Conservation (phyloP, 2,329 filamentous ascomycete genomes). For the Onygenales sp. region DNA sequence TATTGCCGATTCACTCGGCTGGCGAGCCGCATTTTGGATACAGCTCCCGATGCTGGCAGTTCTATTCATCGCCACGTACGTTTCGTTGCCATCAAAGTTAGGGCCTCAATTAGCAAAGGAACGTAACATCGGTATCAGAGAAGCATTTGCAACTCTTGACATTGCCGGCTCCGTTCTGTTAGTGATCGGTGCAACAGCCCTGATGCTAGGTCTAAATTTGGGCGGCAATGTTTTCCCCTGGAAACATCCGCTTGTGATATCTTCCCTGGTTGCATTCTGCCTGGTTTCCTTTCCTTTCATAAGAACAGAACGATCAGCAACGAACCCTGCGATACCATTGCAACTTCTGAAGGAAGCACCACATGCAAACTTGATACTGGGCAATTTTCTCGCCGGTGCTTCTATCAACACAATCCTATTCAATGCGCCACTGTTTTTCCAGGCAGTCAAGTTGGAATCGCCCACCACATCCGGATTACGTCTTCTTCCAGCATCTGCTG, state of each 20-base stretch:
- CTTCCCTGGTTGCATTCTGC: slow-evolving; percentile 33
- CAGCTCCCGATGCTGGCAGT: slow-evolving; percentile 41
- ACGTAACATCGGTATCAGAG: slow-evolving; percentile 28
- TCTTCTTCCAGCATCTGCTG: slow-evolving; percentile 54
- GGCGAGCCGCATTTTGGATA: slow-evolving; percentile 35
- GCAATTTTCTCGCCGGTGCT: slow-evolving; percentile 42
- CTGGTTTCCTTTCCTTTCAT: slow-evolving; percentile 31
- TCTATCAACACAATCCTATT: slow-evolving; percentile 52
- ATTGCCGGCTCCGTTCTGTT: slow-evolving; percentile 39
- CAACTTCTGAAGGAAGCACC: slow-evolving; percentile 37
- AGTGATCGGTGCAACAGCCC: slow-evolving; percentile 34
- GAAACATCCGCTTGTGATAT: slow-evolving; percentile 39
- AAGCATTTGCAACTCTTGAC: slow-evolving; percentile 40
- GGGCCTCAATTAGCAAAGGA: slow-evolving; percentile 35
- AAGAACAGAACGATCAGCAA: slow-evolving; percentile 31
- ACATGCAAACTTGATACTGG: slow-evolving; percentile 40
- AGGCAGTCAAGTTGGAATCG: slow-evolving; percentile 59
- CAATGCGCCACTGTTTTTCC: slow-evolving; percentile 65
- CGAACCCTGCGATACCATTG: slow-evolving; percentile 41
- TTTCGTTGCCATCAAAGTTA: slow-evolving; percentile 36
- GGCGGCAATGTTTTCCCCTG: slow-evolving; percentile 44
- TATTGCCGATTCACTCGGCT: slow-evolving; percentile 29
- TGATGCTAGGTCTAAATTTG: slow-evolving; percentile 43
- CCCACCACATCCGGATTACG: slow-evolving; percentile 64
- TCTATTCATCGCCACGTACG: slow-evolving; percentile 28